Conservation (phyloP, 441 rosid species). For the Dalechampia spathulata region DNA sequence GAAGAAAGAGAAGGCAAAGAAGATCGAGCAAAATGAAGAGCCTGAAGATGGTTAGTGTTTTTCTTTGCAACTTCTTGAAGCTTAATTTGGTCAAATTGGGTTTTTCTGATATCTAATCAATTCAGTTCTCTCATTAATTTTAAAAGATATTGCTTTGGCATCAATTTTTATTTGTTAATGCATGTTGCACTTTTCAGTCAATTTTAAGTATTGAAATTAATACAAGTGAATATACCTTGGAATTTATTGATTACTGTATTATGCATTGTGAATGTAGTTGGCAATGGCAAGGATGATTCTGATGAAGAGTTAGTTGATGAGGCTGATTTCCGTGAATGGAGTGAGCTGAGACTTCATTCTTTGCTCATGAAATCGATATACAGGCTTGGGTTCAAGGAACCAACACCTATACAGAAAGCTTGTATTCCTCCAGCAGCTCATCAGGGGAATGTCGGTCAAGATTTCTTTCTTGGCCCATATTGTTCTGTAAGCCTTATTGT, state of each 20-base stretch:
- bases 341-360: conserved; percentile 81
- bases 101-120: too few species aligned
- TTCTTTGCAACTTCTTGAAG: not conserved
- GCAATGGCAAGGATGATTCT: conserved; percentile 25
- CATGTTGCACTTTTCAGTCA: too few species aligned
- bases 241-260: conserved; percentile 3
- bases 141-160: too few species aligned
- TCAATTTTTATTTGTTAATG: too few species aligned
- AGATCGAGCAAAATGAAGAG: conserved; percentile 25
- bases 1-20: conserved; percentile 34
- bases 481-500: not conserved
- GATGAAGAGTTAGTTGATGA: conserved; percentile 45
- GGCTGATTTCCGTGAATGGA: conserved; percentile 69
- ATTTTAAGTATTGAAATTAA: not conserved
- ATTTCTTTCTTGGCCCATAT: not conserved
- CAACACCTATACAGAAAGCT: conserved; percentile 84
- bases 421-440: conserved; percentile 89
- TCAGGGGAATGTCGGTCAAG: conserved; percentile 79
- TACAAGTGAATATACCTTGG: not conserved
- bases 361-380: conserved; percentile 61
- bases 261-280: conserved; percentile 23
- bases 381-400: conserved; percentile 80
- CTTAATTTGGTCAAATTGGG: too few species aligned
- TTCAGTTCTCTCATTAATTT: too few species aligned
- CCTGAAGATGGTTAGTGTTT: conserved; percentile 43